Base-by-base conservation (phyloP, 2,329 filamentous ascomycete genomes). In the Fragosphaeria purpurea region DNA sequence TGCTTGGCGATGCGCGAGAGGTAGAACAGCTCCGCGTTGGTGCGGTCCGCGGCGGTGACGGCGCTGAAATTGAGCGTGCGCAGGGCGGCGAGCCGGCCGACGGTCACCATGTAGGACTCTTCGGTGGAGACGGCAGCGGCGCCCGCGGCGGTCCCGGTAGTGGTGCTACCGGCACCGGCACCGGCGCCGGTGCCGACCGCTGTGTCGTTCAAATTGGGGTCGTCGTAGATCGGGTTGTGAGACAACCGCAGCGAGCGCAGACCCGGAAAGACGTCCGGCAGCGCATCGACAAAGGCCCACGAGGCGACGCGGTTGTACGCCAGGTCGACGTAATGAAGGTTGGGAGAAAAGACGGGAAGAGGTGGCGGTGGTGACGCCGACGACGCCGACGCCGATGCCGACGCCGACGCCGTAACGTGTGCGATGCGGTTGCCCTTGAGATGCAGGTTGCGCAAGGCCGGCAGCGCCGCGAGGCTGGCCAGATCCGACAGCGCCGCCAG, bases 11-110 rank as follows among this genome's bases (percentile, higher is more conserved):
- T 93, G 49, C 86, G 79, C 1, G 84, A 87, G 9, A 97, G 79
- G 64, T 98, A 98, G 65, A 95, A 98, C 61, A 91, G 83, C 59
- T 97, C 93, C 5, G 89, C 89, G 61, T 97, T 93, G 49, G 80
- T 75, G 13, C 91, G 81, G 63, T 97, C 90, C 41, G 83, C 79
- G 1, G 72, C 59, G 0, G 82, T 82, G 58, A 97, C 82, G 12
- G 71, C 69, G 55, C 82, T 82, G 63, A 86, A 88, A 63, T 93
- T 93, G 34, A 96, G 75, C 1, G 72, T 74, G 48, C 75, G 76
- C 8, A 97, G 75, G 1, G 70, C 69, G 1, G 77, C 75, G 1
- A 96, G 71, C 3, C 89, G 85, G 33, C 84, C 87, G 32, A 95
- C 72, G 1, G 87, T 88, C 45, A 96, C 76, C 86, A 95, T 95